phyloP scores from a whole-genome alignment of 352 stramenopile species.

The Globisporangium heterothallicum region DNA sequence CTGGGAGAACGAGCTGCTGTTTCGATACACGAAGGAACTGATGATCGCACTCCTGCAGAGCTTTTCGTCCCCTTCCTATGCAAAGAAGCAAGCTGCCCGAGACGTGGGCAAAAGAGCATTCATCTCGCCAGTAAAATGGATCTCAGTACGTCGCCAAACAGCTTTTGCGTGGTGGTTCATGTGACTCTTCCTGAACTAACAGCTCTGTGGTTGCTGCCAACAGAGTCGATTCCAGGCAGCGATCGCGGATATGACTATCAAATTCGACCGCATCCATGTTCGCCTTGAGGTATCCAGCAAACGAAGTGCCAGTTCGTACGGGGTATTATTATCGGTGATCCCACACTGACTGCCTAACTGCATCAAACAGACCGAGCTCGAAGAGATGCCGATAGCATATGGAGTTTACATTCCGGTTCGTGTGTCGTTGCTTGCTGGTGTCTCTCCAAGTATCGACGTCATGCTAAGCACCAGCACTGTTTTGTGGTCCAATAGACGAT shows the following conservation, averaged over 20 bases:
- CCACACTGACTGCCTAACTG: too few relatives aligned
- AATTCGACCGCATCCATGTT: conserved; percentile 59
- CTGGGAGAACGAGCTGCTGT: conserved; percentile 62
- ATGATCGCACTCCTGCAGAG: conserved; percentile 52
- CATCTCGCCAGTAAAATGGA: conserved; percentile 58
- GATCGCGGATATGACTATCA: conserved; percentile 48
- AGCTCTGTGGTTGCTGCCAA: neutral
- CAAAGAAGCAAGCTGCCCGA: conserved; percentile 19
- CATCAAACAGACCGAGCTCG: conserved; percentile 33
- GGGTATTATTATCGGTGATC: too few relatives aligned
- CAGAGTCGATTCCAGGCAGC: conserved; percentile 46
- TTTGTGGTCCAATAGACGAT: conserved; percentile 28
- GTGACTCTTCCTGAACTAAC: too few relatives aligned
- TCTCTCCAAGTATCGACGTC: too few relatives aligned
- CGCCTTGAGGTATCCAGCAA: conserved; percentile 79
- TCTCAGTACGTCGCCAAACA: conserved; percentile 27
- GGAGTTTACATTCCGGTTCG: conserved; percentile 50
- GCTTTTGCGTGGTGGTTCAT: too few relatives aligned
- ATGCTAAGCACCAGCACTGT: too few relatives aligned
- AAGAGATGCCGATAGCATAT: conserved; percentile 40
- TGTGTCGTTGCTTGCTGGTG: neutral
- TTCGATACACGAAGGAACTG: conserved; percentile 68
- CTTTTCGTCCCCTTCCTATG: conserved; percentile 21
- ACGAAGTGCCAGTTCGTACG: too few relatives aligned
- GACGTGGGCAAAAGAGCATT: conserved; percentile 15